phyloP scores from a whole-genome alignment of 768 basidiomycete species.

The Boletus bicolor region DNA sequence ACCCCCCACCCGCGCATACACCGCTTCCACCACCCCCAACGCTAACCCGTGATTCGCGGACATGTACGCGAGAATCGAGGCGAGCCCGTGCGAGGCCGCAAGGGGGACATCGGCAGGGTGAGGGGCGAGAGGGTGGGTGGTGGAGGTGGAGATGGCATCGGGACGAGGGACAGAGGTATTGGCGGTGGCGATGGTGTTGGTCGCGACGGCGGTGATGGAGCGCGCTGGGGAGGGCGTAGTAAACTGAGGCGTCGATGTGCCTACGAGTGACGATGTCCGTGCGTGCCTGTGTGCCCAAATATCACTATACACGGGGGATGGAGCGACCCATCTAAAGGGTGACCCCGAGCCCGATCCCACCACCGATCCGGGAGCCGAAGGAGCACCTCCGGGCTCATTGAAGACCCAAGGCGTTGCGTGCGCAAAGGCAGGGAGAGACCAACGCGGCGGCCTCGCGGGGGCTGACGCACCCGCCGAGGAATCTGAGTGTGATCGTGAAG shows the following conservation, averaged over 20 bases:
- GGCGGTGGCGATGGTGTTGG: no score
- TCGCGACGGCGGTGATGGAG: background rate
- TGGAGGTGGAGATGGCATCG: background rate
- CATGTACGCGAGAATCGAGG: constrained; percentile 37
- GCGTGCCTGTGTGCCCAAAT: background rate
- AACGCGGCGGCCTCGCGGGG: constrained; percentile 6
- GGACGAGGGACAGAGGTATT: background rate
- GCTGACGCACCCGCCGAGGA: constrained; percentile 6
- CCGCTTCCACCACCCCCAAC: constrained; percentile 38
- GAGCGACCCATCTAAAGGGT: background rate
- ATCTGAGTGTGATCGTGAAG: constrained; percentile 7
- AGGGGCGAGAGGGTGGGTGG: background rate
- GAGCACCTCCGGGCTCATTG: background rate
- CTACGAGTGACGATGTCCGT: background rate
- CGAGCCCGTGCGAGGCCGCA: constrained; percentile 27
- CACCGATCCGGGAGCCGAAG: background rate
- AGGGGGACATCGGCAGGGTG: constrained; percentile 19
- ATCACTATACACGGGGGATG: background rate
- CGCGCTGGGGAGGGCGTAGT: constrained; percentile 7
- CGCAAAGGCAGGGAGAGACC: constrained; percentile 16
- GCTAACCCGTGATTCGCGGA: constrained; percentile 44
- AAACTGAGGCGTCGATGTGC: background rate
- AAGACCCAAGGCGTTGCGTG: constrained; percentile 2
- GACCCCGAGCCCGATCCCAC: background rate
- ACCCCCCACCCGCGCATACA: constrained; percentile 35